Evolutionary conservation across 148 eudicot genomes (phyloP).

Genomic region (Fagopyrum homotropicum): DNA sequence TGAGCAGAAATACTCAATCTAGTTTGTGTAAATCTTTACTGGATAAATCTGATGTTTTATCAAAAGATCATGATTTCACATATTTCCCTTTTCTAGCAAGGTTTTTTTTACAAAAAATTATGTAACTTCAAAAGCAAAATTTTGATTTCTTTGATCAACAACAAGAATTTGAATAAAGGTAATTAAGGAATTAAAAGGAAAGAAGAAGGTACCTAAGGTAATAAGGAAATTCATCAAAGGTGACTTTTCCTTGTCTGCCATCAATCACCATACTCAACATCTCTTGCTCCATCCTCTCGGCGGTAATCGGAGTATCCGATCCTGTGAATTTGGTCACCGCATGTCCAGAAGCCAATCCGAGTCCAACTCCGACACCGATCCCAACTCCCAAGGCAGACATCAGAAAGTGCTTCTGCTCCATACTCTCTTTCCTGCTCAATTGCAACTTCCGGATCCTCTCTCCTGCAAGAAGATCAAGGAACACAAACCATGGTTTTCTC

Average conservation of each 20-base stretch:
- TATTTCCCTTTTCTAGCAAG: too few relatives aligned
- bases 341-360: conserved; percentile 81
- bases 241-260: conserved; percentile 64
- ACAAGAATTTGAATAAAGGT: not conserved
- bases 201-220: conserved; percentile 58
- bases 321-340: conserved; percentile 57
- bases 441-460: not conserved
- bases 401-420: conserved; percentile 69
- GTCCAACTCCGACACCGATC: conserved; percentile 82
- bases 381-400: conserved; percentile 90
- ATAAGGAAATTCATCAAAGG: conserved; percentile 86
- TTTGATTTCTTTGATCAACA: not conserved
- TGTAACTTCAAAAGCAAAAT: not conserved
- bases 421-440: conserved; percentile 15
- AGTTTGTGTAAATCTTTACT: not conserved
- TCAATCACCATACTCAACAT: conserved; percentile 46
- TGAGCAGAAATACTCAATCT: not conserved
- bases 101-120: not conserved
- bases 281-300: conserved; percentile 72
- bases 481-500: too few relatives aligned
- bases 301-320: conserved; percentile 28
- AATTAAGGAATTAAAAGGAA: not conserved
- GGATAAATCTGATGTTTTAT: not conserved
- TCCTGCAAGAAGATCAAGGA: not conserved
- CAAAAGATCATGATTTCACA: not conserved